These are phyloP conservation scores for Pythium biforme DNA, from an alignment of 352 stramenopile species.

Conservation along the genomic window DNA sequence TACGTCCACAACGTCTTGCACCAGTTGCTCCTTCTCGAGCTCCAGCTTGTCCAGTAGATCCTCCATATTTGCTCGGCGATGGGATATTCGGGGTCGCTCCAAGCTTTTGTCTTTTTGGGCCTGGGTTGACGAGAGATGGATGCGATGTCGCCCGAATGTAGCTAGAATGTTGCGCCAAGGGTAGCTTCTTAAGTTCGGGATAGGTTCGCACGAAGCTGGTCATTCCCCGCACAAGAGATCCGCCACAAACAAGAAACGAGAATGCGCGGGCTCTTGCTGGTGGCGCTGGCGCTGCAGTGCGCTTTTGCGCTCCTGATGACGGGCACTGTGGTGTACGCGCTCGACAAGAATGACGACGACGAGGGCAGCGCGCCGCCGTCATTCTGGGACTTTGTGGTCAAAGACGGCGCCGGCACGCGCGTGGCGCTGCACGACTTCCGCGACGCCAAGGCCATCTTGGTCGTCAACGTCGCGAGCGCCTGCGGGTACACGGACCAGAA, in stretches of 20 bases:
- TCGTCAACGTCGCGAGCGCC: slow-evolving; percentile 82
- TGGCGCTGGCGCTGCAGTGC: slow-evolving; percentile 25
- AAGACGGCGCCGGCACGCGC: slow-evolving; percentile 41
- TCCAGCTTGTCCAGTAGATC: slow-evolving; percentile 44
- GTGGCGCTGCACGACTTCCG: slow-evolving; percentile 52
- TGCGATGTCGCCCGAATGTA: slow-evolving; percentile 5
- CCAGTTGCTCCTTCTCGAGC: slow-evolving; percentile 38
- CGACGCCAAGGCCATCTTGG: slow-evolving; percentile 61
- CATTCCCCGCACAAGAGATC: background rate
- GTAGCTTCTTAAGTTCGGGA: background rate
- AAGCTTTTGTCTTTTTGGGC: background rate
- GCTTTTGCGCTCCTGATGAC: background rate
- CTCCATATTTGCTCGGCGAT: slow-evolving; percentile 40
- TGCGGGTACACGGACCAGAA: slow-evolving; percentile 84
- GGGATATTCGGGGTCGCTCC: background rate
- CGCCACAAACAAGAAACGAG: background rate
- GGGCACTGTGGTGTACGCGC: background rate
- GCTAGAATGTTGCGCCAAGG: background rate
- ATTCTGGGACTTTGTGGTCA: slow-evolving; percentile 63
- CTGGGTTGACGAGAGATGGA: slow-evolving; percentile 1
- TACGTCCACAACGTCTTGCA: slow-evolving; percentile 31
- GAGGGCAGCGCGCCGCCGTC: slow-evolving; percentile 13
- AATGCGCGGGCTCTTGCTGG: slow-evolving; percentile 17
- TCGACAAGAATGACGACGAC: background rate
- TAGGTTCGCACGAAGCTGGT: slow-evolving; percentile 2